Conservation (phyloP, 768 basidiomycete genomes). For the Hypholoma fasciculare region DNA sequence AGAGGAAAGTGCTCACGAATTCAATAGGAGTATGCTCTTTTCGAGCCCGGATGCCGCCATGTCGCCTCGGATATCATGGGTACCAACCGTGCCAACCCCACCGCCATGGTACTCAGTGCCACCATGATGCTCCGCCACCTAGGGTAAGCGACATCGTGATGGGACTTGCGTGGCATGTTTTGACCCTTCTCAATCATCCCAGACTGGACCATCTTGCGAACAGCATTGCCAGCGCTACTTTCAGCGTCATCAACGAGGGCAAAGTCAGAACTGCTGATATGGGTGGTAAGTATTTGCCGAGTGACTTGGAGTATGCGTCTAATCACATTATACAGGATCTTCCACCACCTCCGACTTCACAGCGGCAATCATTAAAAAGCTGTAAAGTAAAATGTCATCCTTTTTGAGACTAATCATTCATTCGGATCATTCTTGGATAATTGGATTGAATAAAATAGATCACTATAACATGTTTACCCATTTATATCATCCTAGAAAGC, state of each 20-base stretch:
- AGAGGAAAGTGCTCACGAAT: not conserved
- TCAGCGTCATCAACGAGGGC: slow-evolving; percentile 87
- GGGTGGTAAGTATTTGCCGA: slow-evolving; percentile 64
- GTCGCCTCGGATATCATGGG: slow-evolving; percentile 96
- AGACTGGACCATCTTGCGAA: slow-evolving; percentile 94
- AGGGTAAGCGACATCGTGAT: slow-evolving; percentile 49
- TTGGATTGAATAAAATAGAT: slow-evolving; percentile 19
- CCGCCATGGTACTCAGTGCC: slow-evolving; percentile 95
- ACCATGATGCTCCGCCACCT: slow-evolving; percentile 98
- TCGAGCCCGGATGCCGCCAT: slow-evolving; percentile 98
- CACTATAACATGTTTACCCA: slow-evolving; percentile 12
- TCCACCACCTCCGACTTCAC: slow-evolving; percentile 96
- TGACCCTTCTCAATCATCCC: slow-evolving; percentile 5
- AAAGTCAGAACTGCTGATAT: slow-evolving; percentile 93
- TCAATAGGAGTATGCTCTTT: slow-evolving; percentile 88
- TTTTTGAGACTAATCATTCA: slow-evolving; percentile 3
- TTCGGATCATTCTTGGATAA: slow-evolving; percentile 17
- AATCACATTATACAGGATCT: slow-evolving; percentile 51
- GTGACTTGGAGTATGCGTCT: slow-evolving; percentile 1
- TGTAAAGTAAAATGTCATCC: slow-evolving; percentile 32
- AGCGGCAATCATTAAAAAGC: slow-evolving; percentile 82
- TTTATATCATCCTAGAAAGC: slow-evolving; percentile 3
- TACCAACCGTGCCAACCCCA: slow-evolving; percentile 93
- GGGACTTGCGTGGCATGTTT: slow-evolving; percentile 8
- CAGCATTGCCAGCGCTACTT: slow-evolving; percentile 88